Conservation (phyloP, 768 basidiomycete genomes). For the Calocera cornea region DNA sequence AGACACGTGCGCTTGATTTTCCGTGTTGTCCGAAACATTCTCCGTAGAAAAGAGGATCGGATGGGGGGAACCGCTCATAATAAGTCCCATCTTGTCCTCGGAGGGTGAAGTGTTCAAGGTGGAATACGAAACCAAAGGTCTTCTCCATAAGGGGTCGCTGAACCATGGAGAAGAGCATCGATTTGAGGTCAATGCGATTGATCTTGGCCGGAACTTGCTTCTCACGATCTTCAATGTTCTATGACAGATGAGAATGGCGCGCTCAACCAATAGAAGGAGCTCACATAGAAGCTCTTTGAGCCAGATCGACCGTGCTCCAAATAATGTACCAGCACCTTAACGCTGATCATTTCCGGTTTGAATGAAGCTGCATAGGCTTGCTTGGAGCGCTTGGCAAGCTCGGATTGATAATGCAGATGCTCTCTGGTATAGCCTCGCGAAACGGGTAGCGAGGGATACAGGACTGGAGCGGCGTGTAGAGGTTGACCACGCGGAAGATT, state of each 20-base stretch:
- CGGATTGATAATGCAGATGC: too few relatives aligned
- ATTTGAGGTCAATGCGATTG: background rate
- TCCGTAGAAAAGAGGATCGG: background rate
- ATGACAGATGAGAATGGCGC: background rate
- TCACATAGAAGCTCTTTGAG: background rate
- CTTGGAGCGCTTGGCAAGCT: too few relatives aligned
- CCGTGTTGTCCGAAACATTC: background rate
- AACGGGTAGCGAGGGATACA: too few relatives aligned
- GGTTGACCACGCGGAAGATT: too few relatives aligned
- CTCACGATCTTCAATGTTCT: background rate
- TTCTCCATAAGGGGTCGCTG: background rate
- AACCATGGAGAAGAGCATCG: background rate
- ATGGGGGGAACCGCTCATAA: background rate
- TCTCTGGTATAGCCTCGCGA: too few relatives aligned
- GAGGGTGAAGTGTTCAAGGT: background rate
- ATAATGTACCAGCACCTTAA: background rate
- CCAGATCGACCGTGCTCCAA: background rate
- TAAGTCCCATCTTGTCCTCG: background rate
- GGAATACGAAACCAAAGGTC: background rate
- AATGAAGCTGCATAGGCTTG: background rate
- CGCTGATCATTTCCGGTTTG: background rate
- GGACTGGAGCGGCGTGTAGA: too few relatives aligned
- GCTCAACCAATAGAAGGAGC: background rate
- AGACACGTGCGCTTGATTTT: background rate
- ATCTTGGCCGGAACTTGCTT: background rate